Evolutionary conservation across 2,329 filamentous ascomycete species (phyloP), one percentile per base, ranked within the genome.

Genomic region (Talaromyces funiculosus): DNA sequence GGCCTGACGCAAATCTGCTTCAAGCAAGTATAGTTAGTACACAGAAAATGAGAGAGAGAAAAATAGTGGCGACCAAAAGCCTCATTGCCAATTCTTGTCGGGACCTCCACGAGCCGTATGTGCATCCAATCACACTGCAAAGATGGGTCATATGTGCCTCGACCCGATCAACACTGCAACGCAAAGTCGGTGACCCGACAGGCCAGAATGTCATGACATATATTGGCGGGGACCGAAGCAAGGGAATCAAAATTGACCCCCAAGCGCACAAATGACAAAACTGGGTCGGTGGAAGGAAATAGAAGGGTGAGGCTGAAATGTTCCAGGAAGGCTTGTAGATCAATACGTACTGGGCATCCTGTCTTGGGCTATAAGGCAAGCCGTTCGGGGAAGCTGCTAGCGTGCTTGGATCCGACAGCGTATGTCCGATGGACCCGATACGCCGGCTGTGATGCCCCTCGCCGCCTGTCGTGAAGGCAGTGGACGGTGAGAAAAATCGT

Each of bases 311-410:
- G 31, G 54, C 47, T 42, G 24, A 56, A 61, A 45, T 51, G 29
- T 14, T 22, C 14, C 42, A 24, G 20, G 35, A 33, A 8, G 33
- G n/a, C 51, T 24, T 29, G 24, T 18, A n/a, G 22, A 38, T 18
- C 71, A 69, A 63, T 69, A 84, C 82, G 80, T 81, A 84, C 82
- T 77, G 78, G 73, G 77, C 73, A 72, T 84, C 81, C 67, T 79
- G 75, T 72, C 77, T 77, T 73, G 79, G 68, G 69, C 77, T 76
- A 77, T 81, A 83, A 75, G 80, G 78, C 75, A 79, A 69, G 71
- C 77, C 76, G 72, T 78, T 80, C 68, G 72, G 75, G 68, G 81
- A 77, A 61, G 77, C 72, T 1, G 57, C 24, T 26, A 59, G 24
- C 9, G 51, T 40, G 67, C 74, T 77, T 57, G 77, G 73, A 67